phyloP scores from a whole-genome alignment of 192 early-diverging fungal genomes.

The Physocladia obscura region DNA sequence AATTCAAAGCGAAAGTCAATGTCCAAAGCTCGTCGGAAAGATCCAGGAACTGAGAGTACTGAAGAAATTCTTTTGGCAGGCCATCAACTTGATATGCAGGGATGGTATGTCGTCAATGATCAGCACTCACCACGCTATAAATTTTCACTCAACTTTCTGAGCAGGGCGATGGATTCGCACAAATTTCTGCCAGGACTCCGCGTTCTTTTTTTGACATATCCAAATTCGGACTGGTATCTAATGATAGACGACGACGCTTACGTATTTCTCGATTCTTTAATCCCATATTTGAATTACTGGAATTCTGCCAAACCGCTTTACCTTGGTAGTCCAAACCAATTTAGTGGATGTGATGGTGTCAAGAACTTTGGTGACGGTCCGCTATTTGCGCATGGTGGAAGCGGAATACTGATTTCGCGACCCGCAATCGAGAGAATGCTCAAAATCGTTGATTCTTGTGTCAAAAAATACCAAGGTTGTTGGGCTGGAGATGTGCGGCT shows the following conservation, averaged over 20 bases:
- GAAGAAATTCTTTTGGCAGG: too few species aligned
- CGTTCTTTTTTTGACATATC: slow-evolving; percentile 45
- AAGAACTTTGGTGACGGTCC: slow-evolving; percentile 39
- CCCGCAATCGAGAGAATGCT: slow-evolving; percentile 46
- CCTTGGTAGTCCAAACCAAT: slow-evolving; percentile 46
- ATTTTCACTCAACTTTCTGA: too few species aligned
- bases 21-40: too few species aligned
- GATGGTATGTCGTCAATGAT: too few species aligned
- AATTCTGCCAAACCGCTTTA: slow-evolving; percentile 43
- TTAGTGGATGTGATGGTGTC: slow-evolving; percentile 56
- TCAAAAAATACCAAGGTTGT: slow-evolving; percentile 50
- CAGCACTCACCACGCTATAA: too few species aligned
- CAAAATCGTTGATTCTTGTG: slow-evolving; percentile 36
- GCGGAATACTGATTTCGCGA: slow-evolving; percentile 51
- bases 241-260: slow-evolving; percentile 70
- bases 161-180: too few species aligned
- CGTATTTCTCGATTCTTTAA: slow-evolving; percentile 52
- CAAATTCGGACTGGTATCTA: slow-evolving; percentile 59
- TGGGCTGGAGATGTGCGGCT: slow-evolving; percentile 63
- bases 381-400: slow-evolving; percentile 57
- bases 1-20: too few species aligned
- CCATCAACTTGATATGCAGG: too few species aligned
- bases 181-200: slow-evolving; percentile 52
- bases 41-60: too few species aligned
- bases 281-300: slow-evolving; percentile 23